A percentile compares a stretch with the other conserved stretches of the same genome.
Evolutionary conservation across 352 stramenopile genomes (phyloP).

Genomic region (Aphanomyces astaci): DNA sequence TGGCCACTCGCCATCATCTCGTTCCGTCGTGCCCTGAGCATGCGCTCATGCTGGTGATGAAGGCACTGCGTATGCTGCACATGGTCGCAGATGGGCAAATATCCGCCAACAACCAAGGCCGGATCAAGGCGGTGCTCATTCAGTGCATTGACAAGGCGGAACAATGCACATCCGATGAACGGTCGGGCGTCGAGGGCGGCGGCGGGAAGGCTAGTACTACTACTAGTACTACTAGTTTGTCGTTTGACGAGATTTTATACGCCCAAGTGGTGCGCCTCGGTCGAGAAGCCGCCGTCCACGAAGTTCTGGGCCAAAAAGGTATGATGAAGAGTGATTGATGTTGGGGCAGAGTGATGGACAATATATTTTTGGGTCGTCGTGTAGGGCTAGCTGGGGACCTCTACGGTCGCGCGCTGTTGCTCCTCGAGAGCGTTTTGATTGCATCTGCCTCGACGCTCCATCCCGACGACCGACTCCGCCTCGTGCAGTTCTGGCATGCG

Average conservation of each 20-base stretch:
- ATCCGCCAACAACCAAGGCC: not conserved
- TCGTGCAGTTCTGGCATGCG: not conserved
- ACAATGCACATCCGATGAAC: no score
- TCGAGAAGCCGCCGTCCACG: constrained; percentile 54
- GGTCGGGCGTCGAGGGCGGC: no score
- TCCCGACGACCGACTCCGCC: not conserved
- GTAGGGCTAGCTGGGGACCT: not conserved
- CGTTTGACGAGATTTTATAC: constrained; percentile 55
- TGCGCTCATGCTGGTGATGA: not conserved
- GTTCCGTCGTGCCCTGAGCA: not conserved
- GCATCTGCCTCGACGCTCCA: not conserved
- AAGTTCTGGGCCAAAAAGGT: constrained; percentile 54
- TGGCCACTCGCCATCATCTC: not conserved
- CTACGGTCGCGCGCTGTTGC: not conserved
- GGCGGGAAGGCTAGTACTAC: no score
- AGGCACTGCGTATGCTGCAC: not conserved
- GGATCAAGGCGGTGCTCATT: constrained; percentile 42
- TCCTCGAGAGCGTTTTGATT: constrained; percentile 10
- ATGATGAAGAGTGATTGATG: not conserved
- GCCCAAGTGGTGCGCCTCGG: constrained; percentile 51
- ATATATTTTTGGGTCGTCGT: no score
- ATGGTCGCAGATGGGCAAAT: not conserved
- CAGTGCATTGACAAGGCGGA: constrained; percentile 55
- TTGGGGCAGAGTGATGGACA: not conserved
- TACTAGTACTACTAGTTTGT: constrained; percentile 21